Evolutionary conservation across 129 eudicot genomes (phyloP).

Genomic region (Smallanthus sonchifolius): DNA sequence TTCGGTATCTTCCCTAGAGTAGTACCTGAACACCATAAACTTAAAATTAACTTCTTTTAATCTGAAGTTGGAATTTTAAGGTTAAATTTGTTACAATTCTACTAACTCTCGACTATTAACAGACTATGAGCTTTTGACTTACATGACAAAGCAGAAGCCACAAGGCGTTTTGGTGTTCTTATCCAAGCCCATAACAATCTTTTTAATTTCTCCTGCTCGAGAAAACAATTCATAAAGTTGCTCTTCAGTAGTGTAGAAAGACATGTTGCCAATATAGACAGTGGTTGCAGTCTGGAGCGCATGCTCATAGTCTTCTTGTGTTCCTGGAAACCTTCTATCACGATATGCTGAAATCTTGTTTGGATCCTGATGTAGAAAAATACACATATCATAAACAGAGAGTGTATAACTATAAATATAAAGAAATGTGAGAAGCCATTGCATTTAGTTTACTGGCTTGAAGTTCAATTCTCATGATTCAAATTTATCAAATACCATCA

Average conservation of each 20-base stretch:
- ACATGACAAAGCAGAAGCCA: slow-evolving; percentile 93
- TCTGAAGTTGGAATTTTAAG: background rate
- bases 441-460: background rate
- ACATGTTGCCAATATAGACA: slow-evolving; percentile 89
- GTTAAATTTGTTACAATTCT: background rate
- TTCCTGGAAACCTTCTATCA: slow-evolving; percentile 92
- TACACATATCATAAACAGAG: slow-evolving; percentile 3
- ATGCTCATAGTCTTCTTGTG: slow-evolving; percentile 89
- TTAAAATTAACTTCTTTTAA: background rate
- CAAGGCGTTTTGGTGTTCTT: slow-evolving; percentile 94
- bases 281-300: slow-evolving; percentile 76
- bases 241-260: slow-evolving; percentile 96
- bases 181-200: slow-evolving; percentile 95
- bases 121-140: slow-evolving; percentile 22
- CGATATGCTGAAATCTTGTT: slow-evolving; percentile 86
- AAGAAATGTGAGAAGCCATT: background rate
- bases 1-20: slow-evolving; percentile 93
- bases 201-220: slow-evolving; percentile 93
- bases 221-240: slow-evolving; percentile 91
- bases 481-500: background rate
- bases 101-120: background rate
- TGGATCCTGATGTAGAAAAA: slow-evolving; percentile 54
- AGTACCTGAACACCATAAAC: slow-evolving; percentile 51
- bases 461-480: background rate
- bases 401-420: background rate